Evolutionary conservation across 768 basidiomycete species (phyloP), one percentile per base, ranked within the genome.

Genomic region (Candolleomyces efflorescens): DNA sequence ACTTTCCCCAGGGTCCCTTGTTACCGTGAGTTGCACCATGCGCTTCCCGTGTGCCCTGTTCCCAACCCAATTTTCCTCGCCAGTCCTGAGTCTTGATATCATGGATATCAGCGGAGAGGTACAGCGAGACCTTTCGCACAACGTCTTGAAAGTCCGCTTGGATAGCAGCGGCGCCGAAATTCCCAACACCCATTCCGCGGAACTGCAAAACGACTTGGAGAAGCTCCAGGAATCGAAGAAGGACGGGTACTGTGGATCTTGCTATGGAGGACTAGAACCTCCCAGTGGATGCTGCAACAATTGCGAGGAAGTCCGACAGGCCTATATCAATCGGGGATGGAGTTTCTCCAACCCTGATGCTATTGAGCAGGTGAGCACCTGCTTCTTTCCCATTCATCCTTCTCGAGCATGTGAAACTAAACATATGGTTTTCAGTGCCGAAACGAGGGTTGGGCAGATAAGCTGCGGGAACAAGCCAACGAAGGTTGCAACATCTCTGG

Each of bases 101-200:
- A 95, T 98, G 92, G 97, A 99, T 68, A 97, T 99, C 59, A 92
- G 90, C 58, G 97, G 97, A 24, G 97, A 98, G 77, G 85, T 89
- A 26, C 96, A 98, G 69, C 81, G 89, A 58, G 93, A 98, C 67
- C 69, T 98, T 50, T 83, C 93, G 7, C 95, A 98, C 70, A 93
- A 92, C 65, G 82, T 98, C 55, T 65, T 87, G 56, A 98, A 98
- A 71, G 87, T 84, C 12, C 84, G 97, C 13, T 73, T 98, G 27
- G 81, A 86, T 60, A 67, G 75, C 18, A 62, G 73, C 3, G 92
- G 94, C 2, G 66, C 67, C 3, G 70, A 74, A n/a, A 80, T 97
- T 24, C 76, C 83, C 24, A 79, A 79, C 60, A 74, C 81, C 13
- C 69, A 75, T 56, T 79, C 69, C 59, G 76, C 78, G 48, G 91